phyloP scores from a whole-genome alignment of 2,329 filamentous ascomycete genomes.

The Amauroascus niger region DNA sequence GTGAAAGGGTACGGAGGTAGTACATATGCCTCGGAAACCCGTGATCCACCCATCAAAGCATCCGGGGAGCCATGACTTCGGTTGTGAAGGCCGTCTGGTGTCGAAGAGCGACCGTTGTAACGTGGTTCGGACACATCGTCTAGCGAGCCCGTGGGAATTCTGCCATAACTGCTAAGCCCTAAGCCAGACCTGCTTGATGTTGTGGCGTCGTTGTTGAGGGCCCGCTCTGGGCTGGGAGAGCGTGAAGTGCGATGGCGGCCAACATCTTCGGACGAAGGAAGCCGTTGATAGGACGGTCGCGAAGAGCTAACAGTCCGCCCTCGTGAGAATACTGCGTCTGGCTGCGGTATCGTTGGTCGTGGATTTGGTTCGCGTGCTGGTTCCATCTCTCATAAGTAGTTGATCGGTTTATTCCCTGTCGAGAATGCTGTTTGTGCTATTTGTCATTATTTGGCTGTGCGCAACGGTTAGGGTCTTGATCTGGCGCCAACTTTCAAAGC shows the following conservation, averaged over 20 bases:
- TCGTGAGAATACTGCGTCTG: neutral
- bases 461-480: no score
- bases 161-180: neutral
- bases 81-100: neutral
- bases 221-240: neutral
- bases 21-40: neutral
- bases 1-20: neutral
- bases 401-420: no score
- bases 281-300: slow-evolving; percentile 3
- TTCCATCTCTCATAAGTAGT: slow-evolving; percentile 3
- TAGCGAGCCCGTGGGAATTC: neutral
- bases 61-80: neutral
- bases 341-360: neutral
- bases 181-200: neutral
- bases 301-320: neutral
- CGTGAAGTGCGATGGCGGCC: neutral
- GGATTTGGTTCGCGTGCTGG: neutral
- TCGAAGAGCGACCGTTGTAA: neutral
- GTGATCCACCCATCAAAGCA: neutral
- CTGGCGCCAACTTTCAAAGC: no score
- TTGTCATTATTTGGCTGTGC: no score
- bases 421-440: no score
- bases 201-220: neutral
- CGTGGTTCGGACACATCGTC: neutral
- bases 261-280: neutral